phyloP scores from a whole-genome alignment of 2,329 filamentous ascomycete species.

The Coleophoma cylindrospora region DNA sequence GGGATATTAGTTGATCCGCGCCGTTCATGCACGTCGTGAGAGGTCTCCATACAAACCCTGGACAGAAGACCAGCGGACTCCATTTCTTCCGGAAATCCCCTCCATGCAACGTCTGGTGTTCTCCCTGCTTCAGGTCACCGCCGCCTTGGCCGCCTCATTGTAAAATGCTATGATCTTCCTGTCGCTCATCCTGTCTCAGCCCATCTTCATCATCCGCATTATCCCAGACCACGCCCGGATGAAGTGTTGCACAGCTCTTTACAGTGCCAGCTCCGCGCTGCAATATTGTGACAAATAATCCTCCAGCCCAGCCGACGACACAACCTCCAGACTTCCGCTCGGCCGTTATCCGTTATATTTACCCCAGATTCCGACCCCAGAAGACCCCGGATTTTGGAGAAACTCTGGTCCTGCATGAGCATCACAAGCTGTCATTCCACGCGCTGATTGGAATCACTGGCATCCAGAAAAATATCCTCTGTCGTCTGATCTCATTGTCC shows the following conservation, averaged over 20 bases:
- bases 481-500: slow-evolving; percentile 22
- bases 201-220: background rate
- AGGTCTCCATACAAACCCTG: background rate
- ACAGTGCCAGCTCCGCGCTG: background rate
- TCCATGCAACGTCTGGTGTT: background rate
- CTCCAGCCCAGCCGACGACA: background rate
- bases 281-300: background rate
- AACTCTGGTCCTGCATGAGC: slow-evolving; percentile 20
- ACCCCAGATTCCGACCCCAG: background rate
- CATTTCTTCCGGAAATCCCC: background rate
- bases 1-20: too few species aligned
- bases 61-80: background rate
- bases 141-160: background rate
- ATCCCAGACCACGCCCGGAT: background rate
- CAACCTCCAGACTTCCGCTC: background rate
- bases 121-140: background rate
- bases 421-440: slow-evolving; percentile 13
- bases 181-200: background rate
- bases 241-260: too few species aligned
- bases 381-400: background rate
- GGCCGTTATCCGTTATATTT: background rate
- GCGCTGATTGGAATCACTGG: slow-evolving; percentile 7
- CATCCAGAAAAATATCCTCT: slow-evolving; percentile 8
- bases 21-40: background rate
- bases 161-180: background rate